Conservation (phyloP, 441 rosid genomes). For the Codiaeum variegatum region DNA sequence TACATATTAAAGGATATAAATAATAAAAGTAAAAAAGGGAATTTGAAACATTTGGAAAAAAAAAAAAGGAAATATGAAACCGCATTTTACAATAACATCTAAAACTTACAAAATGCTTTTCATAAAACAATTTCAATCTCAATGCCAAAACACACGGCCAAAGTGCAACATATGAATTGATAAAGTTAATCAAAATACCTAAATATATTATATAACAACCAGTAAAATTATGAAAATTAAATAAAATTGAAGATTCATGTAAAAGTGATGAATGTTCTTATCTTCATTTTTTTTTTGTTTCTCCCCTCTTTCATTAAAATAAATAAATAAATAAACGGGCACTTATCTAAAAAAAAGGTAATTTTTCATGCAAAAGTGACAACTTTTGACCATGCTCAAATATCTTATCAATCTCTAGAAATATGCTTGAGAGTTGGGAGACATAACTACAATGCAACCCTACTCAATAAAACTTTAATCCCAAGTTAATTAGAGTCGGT, state of each 20-base stretch:
- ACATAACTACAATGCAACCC: no score
- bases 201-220: background rate
- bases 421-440: no score
- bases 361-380: no score
- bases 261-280: background rate
- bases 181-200: background rate
- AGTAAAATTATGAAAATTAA: background rate
- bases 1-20: background rate
- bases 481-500: no score
- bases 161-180: constrained; percentile 1
- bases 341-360: no score
- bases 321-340: no score
- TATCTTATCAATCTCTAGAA: no score
- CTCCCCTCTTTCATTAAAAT: no score
- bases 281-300: background rate
- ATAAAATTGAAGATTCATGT: background rate
- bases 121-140: background rate
- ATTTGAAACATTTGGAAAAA: background rate
- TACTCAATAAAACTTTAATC: no score
- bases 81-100: background rate
- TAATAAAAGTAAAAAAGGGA: background rate
- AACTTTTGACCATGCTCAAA: no score
- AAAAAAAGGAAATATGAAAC: background rate
- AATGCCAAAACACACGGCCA: background rate
- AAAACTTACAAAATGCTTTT: background rate